These are phyloP conservation scores for Pythium pyrilobum DNA, from an alignment of 352 stramenopile species.

Conservation along the genomic window DNA sequence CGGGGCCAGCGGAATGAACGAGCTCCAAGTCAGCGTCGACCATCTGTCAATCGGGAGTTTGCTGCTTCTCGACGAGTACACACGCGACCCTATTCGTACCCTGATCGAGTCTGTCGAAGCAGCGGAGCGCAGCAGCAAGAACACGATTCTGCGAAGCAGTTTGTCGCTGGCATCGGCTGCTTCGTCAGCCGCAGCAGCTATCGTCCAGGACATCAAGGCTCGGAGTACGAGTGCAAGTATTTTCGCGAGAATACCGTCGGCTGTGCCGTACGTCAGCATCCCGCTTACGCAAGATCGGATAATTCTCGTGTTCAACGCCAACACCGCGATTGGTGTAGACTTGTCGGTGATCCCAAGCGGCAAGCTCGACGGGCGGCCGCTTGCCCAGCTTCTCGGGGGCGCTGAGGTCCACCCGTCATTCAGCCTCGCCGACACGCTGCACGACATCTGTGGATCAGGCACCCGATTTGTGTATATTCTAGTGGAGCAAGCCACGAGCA, in stretches of 20 bases:
- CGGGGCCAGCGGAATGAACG: conserved; percentile 39
- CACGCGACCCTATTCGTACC: conserved; percentile 54
- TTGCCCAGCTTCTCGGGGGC: conserved; percentile 52
- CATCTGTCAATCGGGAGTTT: conserved; percentile 42
- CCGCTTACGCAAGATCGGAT: conserved; percentile 44
- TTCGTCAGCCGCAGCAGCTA: conserved; percentile 53
- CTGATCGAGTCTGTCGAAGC: conserved; percentile 70
- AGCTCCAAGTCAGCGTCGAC: conserved; percentile 45
- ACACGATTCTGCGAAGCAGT: conserved; percentile 38
- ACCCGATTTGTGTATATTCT: conserved; percentile 51
- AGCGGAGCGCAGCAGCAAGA: conserved; percentile 42
- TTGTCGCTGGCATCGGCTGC: conserved; percentile 54
- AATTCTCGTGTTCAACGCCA: conserved; percentile 42
- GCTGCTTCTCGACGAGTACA: conserved; percentile 52
- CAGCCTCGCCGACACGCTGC: conserved; percentile 35
- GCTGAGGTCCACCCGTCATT: conserved; percentile 17
- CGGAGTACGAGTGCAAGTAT: conserved; percentile 29
- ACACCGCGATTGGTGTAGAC: conserved; percentile 31
- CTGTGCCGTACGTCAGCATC: conserved; percentile 42
- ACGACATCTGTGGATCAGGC: conserved; percentile 39
- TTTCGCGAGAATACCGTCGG: conserved; percentile 48
- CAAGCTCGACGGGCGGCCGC: conserved; percentile 50
- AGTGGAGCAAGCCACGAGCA: conserved; percentile 35
- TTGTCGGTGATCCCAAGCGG: conserved; percentile 37
- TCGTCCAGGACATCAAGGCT: conserved; percentile 67